Evolutionary conservation across 768 basidiomycete genomes (phyloP).

Genomic region (Boletus reticulatus): DNA sequence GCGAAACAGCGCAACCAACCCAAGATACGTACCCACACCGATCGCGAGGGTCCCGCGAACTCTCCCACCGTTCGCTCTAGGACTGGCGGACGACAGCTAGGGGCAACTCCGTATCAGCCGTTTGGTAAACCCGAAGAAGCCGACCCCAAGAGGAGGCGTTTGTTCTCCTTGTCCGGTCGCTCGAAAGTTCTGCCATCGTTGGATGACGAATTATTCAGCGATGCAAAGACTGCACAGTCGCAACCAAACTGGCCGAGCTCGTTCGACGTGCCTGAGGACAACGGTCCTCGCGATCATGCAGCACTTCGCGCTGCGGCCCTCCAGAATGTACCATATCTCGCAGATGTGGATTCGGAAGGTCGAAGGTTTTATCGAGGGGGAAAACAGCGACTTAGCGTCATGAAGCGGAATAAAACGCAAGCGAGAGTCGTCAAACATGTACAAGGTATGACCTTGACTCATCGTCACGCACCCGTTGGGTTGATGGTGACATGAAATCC

Average conservation of each 20-base stretch:
- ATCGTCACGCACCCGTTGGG: background rate
- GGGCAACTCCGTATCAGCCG: background rate
- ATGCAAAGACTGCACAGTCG: slow-evolving; percentile 25
- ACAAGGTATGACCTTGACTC: slow-evolving; percentile 37
- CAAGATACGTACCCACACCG: background rate
- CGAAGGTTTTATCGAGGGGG: slow-evolving; percentile 31
- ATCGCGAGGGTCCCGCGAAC: background rate
- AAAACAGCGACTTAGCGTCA: slow-evolving; percentile 26
- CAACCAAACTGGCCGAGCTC: slow-evolving; percentile 23
- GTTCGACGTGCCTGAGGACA: slow-evolving; percentile 21
- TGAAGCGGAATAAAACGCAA: slow-evolving; percentile 34
- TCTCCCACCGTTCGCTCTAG: background rate
- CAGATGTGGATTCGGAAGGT: slow-evolving; percentile 18
- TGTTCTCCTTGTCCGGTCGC: slow-evolving; percentile 17
- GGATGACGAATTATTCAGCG: slow-evolving; percentile 24
- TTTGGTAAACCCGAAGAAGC: slow-evolving; percentile 7
- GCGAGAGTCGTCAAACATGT: slow-evolving; percentile 43
- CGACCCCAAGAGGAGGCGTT: slow-evolving; percentile 7
- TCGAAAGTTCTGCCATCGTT: slow-evolving; percentile 13
- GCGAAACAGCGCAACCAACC: slow-evolving; percentile 6
- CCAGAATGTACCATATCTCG: background rate
- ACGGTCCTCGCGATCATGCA: slow-evolving; percentile 14
- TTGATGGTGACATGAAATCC: background rate
- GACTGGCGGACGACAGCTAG: background rate
- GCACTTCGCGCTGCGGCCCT: slow-evolving; percentile 4